These are phyloP conservation scores for Prunella vulgaris DNA, from an alignment of 257 asterid species.

Conservation along the genomic window DNA sequence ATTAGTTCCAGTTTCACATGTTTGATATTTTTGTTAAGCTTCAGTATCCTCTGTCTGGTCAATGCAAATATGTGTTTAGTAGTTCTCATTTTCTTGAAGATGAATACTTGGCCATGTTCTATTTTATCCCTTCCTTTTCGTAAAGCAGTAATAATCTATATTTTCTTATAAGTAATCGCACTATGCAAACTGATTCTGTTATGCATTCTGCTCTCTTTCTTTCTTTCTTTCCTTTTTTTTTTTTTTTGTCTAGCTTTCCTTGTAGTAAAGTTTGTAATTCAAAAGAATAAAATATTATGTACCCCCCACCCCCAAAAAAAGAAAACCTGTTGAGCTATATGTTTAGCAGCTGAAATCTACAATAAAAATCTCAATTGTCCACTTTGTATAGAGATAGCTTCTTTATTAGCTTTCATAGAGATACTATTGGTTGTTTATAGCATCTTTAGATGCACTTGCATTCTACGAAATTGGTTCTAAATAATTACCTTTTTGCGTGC, in stretches of 20 bases:
- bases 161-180: not conserved
- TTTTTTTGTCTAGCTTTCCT: conserved; percentile 8
- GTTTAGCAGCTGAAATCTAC: not conserved
- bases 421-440: not conserved
- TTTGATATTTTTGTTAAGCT: not conserved
- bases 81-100: not conserved
- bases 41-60: not conserved
- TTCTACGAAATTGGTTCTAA: conserved; percentile 6
- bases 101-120: not conserved
- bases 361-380: not conserved
- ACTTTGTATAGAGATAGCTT: not conserved
- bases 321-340: conserved; percentile 2
- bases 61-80: not conserved
- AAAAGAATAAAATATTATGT: not conserved
- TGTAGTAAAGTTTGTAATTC: not conserved
- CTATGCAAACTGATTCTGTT: not conserved
- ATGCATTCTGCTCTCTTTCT: not conserved
- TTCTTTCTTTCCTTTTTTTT: too few relatives aligned
- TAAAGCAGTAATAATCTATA: not conserved
- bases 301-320: not conserved
- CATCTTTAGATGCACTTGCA: not conserved
- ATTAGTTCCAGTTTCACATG: not conserved
- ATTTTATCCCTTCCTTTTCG: not conserved
- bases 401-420: not conserved
- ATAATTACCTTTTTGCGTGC: conserved; percentile 21